Evolutionary conservation across 31 red algal species (phyloP), one percentile per base, ranked within the genome.

Genomic region (Bonnemaisonia californica): DNA sequence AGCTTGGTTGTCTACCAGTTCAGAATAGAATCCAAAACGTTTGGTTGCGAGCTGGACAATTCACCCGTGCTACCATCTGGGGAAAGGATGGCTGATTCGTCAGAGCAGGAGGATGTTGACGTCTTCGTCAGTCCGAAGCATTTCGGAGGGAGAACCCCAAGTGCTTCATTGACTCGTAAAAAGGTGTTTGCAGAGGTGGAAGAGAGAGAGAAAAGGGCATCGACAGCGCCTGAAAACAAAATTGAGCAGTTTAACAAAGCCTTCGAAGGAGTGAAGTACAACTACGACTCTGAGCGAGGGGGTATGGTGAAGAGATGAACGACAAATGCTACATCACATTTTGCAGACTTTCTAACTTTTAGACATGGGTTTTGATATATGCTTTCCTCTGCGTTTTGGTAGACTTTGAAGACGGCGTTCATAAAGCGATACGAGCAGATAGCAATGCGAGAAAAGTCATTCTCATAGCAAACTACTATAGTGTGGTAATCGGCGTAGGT

Each of bases 101-200:
- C 37, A 7, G 87, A 90, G 28, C 31, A 57, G 48, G 87, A 90
- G 24, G 87, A 90, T 30, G 78, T 90, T 19, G 71, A 82, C 65
- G 63, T 90, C 40, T 90, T 77, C 62, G 87, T 90, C 9, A 90
- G 87, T 55, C 87, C 87, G 3, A 62, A 69, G 16, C 68, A 74
- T 38, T 90, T 90, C 22, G 87, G 65, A 26, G 87, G 87, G 28
- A 65, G 78, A 22, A 90, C 87, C 18, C 87, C 87, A 3, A 77
- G 77, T 34, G 62, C 87, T n/a, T 68, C 73, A 61, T 70, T 69
- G 13, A 90, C 78, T 34, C 63, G 32, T 42, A 62, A 90, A 68
- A 90, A 90, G 47, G 64, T 90, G 4, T 83, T 82, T 60, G 87
- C 80, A 28, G 87, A 90, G 26, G 56, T 34, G 3, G 41, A 82